Evolutionary conservation across 768 basidiomycete species (phyloP).

Genomic region (Mycena albidolilacea): DNA sequence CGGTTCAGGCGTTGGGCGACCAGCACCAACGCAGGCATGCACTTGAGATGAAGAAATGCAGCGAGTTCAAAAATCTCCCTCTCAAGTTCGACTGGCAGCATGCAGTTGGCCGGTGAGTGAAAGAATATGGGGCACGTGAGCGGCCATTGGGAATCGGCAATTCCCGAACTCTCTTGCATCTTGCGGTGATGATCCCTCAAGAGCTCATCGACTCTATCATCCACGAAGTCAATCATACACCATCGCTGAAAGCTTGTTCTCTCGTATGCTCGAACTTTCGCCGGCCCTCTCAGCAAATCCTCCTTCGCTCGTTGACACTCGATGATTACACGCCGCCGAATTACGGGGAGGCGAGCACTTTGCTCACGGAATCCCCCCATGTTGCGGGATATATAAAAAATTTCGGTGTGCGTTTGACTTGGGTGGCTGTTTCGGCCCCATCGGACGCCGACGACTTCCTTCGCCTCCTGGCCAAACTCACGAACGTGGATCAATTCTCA

Average conservation of each 20-base stretch:
- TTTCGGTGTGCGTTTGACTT: not conserved
- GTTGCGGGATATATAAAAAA: not conserved
- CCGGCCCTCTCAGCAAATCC: not conserved
- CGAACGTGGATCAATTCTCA: not conserved
- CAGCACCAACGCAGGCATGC: not conserved
- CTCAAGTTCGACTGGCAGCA: not conserved
- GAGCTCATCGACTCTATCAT: too few relatives aligned
- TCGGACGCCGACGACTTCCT: not conserved
- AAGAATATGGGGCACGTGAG: not conserved
- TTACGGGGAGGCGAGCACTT: not conserved
- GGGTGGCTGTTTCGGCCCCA: not conserved
- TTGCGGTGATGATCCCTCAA: too few relatives aligned
- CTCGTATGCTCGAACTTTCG: not conserved
- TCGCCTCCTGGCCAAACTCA: not conserved
- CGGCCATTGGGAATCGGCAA: too few relatives aligned
- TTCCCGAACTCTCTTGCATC: too few relatives aligned
- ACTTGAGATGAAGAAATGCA: not conserved
- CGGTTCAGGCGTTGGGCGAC: not conserved
- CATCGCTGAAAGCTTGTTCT: not conserved
- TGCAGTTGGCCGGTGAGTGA: not conserved
- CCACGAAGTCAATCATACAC: not conserved
- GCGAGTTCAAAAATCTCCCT: not conserved
- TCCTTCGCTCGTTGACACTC: not conserved
- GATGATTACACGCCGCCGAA: not conserved
- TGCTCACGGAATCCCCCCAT: not conserved